Evolutionary conservation across 192 early-diverging fungal genomes (phyloP).

Genomic region (Geranomyces michiganensis): DNA sequence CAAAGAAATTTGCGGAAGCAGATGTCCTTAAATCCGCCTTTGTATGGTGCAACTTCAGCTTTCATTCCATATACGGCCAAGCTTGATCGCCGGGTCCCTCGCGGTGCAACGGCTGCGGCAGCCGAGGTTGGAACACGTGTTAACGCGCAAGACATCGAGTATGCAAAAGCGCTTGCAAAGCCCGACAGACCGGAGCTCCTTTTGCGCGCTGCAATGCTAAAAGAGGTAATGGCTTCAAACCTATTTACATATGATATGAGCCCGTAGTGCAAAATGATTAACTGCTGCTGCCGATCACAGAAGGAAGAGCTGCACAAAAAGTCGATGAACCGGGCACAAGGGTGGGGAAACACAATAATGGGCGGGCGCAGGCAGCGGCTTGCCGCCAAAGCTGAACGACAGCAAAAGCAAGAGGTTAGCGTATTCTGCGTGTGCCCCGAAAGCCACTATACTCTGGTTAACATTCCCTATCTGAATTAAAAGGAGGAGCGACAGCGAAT

Average conservation of each 20-base stretch:
- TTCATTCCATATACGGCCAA: constrained; percentile 1
- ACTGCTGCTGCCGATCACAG: constrained; percentile 15
- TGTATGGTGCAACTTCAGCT: not conserved
- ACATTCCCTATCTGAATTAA: not conserved
- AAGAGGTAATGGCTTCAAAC: too few relatives aligned
- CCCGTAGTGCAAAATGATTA: not conserved
- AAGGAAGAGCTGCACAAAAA: constrained; percentile 41
- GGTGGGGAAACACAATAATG: constrained; percentile 54
- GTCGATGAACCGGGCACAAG: constrained; percentile 40
- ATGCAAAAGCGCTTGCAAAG: not conserved
- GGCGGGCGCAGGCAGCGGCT: constrained; percentile 49
- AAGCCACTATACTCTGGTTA: too few relatives aligned
- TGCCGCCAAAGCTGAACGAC: constrained; percentile 44
- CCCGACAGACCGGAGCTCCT: not conserved
- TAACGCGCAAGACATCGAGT: not conserved
- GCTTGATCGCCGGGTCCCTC: not conserved
- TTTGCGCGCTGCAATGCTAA: constrained; percentile 9
- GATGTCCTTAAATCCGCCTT: too few relatives aligned
- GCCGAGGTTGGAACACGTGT: not conserved
- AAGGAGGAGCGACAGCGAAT: constrained; percentile 45
- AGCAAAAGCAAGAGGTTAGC: constrained; percentile 32
- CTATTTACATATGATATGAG: not conserved
- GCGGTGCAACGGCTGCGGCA: not conserved
- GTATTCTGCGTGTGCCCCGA: not conserved
- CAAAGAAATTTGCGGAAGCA: too few relatives aligned